phyloP scores from a whole-genome alignment of 108 stramenopile genomes.

The Nitzschia sp. region DNA sequence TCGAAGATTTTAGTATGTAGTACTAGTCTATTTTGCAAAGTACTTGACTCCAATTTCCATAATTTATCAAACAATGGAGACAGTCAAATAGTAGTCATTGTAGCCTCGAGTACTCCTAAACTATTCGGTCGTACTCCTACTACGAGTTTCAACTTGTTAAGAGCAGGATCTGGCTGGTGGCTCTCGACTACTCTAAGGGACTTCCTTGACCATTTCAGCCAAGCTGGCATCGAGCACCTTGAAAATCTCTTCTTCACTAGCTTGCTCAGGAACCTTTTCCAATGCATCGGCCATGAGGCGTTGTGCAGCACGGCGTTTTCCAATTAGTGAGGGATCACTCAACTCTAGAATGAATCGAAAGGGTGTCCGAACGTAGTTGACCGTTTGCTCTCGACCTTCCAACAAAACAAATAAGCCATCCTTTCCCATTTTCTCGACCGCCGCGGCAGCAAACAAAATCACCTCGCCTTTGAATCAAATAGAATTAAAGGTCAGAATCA shows the following conservation, averaged over 20 bases:
- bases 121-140: no score
- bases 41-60: no score
- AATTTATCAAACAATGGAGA: no score
- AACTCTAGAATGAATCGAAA: conserved; percentile 73
- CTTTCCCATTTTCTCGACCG: conserved; percentile 62
- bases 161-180: no score
- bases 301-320: conserved; percentile 87
- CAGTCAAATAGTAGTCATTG: no score
- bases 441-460: conserved; percentile 72
- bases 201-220: conserved; percentile 47
- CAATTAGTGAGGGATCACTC: conserved; percentile 75
- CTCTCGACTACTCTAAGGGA: background rate
- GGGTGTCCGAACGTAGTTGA: conserved; percentile 81
- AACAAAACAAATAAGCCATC: conserved; percentile 75
- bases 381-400: conserved; percentile 88
- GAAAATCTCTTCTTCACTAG: conserved; percentile 46
- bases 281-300: conserved; percentile 75
- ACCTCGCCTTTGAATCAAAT: conserved; percentile 77
- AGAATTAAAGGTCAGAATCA: no score
- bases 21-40: no score
- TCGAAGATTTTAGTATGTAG: no score
- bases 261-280: conserved; percentile 36
- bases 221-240: conserved; percentile 45
- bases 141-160: no score
- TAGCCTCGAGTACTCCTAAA: no score